Evolutionary conservation across 78 protist species (phyloP).

Genomic region (Dictyostelium brefeldianum): DNA sequence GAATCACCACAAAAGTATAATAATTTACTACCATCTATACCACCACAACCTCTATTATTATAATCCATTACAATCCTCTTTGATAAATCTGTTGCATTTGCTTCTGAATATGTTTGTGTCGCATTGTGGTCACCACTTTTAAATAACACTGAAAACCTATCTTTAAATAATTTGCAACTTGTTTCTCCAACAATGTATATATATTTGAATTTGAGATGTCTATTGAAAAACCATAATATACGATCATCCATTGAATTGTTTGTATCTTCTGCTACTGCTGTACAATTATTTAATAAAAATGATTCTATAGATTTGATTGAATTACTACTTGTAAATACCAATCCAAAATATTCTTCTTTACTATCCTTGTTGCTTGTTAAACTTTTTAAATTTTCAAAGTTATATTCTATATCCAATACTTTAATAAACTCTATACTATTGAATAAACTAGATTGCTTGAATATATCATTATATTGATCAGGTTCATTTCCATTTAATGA

Average conservation of each 20-base stretch:
- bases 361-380: not conserved
- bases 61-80: not conserved
- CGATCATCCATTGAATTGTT: not conserved
- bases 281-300: not conserved
- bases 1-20: conserved; percentile 29
- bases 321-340: conserved; percentile 24
- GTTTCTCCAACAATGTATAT: conserved; percentile 30
- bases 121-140: no score
- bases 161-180: conserved; percentile 11
- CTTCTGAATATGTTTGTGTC: not conserved
- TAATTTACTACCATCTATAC: not conserved
- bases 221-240: not conserved
- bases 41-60: not conserved
- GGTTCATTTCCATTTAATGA: not conserved
- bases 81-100: conserved; percentile 24
- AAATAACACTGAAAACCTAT: not conserved
- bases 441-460: not conserved
- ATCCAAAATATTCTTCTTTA: not conserved
- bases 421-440: not conserved
- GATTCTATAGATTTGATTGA: conserved; percentile 11
- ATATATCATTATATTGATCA: not conserved
- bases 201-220: not conserved
- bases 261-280: not conserved
- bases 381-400: not conserved
- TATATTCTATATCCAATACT: not conserved